These are phyloP conservation scores for Thyridium curvatum DNA, from an alignment of 2,329 filamentous ascomycete genomes.

Conservation along the genomic window DNA sequence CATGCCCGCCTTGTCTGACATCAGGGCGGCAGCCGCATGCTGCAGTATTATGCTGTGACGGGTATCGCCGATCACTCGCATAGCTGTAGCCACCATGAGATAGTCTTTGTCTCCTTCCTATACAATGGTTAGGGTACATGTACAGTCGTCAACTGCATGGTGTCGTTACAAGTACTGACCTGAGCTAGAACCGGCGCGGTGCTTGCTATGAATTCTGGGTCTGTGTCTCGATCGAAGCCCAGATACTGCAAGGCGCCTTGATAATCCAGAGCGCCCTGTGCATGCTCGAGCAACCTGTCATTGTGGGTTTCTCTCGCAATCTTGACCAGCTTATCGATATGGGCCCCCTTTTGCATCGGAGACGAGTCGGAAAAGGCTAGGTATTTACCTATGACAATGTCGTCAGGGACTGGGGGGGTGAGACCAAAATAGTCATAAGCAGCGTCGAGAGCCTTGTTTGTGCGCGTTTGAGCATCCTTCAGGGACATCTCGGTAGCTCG, in stretches of 20 bases:
- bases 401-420: conserved; percentile 4
- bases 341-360: conserved; percentile 15
- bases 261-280: conserved; percentile 30
- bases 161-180: no score
- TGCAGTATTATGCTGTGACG: conserved; percentile 1
- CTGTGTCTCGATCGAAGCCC: conserved; percentile 23
- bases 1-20: no score
- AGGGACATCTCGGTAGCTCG: conserved; percentile 11
- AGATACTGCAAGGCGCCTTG: conserved; percentile 34
- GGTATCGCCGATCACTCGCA: conserved; percentile 6
- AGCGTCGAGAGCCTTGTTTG: conserved; percentile 4
- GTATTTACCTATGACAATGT: conserved; percentile 15
- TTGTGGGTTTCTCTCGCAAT: conserved; percentile 18
- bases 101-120: conserved; percentile 8
- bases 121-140: no score
- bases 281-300: conserved; percentile 1
- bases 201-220: conserved; percentile 19
- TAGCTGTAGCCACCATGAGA: conserved; percentile 7
- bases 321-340: conserved; percentile 17
- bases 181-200: conserved; percentile 10
- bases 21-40: no score
- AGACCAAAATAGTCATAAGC: conserved; percentile 19
- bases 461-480: conserved; percentile 2
- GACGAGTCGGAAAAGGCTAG: conserved; percentile 12
- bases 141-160: no score